These are phyloP conservation scores for Cercophora newfieldiana DNA, from an alignment of 495 filamentous ascomycete genomes.

Conservation along the genomic window DNA sequence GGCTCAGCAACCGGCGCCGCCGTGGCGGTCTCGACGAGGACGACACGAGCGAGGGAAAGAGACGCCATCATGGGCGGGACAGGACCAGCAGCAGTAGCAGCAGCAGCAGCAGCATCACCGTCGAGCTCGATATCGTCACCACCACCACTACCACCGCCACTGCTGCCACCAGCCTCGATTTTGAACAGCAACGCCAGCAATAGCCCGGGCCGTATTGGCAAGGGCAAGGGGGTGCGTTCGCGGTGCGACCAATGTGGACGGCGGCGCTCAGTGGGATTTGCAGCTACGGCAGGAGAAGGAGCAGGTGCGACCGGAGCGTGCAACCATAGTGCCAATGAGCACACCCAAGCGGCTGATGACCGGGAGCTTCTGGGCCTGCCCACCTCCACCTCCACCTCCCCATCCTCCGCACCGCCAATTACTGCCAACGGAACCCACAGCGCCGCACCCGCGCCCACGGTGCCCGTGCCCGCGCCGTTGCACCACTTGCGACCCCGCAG, in stretches of 20 bases:
- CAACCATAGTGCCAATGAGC: slow-evolving; percentile 20
- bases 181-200: background rate
- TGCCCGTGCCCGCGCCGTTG: slow-evolving; percentile 11
- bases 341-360: background rate
- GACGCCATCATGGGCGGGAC: slow-evolving; percentile 23
- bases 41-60: slow-evolving; percentile 14
- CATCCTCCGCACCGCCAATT: slow-evolving; percentile 19
- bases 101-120: background rate
- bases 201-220: slow-evolving; percentile 23
- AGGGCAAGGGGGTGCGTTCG: slow-evolving; percentile 20
- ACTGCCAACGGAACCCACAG: slow-evolving; percentile 32
- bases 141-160: too few relatives aligned
- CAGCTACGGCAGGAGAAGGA: background rate
- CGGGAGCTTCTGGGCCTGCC: slow-evolving; percentile 1
- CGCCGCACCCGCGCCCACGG: slow-evolving; percentile 22
- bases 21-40: slow-evolving; percentile 28
- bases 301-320: slow-evolving; percentile 15
- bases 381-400: slow-evolving; percentile 16
- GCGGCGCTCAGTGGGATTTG: slow-evolving; percentile 23
- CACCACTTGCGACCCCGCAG: slow-evolving; percentile 35
- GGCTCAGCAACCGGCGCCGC: slow-evolving; percentile 27
- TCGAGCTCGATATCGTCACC: background rate
- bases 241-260: slow-evolving; percentile 38
- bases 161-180: background rate
- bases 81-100: slow-evolving; percentile 14